phyloP scores from a whole-genome alignment of 2,329 filamentous ascomycete species.

The Trichophyton benhamiae region DNA sequence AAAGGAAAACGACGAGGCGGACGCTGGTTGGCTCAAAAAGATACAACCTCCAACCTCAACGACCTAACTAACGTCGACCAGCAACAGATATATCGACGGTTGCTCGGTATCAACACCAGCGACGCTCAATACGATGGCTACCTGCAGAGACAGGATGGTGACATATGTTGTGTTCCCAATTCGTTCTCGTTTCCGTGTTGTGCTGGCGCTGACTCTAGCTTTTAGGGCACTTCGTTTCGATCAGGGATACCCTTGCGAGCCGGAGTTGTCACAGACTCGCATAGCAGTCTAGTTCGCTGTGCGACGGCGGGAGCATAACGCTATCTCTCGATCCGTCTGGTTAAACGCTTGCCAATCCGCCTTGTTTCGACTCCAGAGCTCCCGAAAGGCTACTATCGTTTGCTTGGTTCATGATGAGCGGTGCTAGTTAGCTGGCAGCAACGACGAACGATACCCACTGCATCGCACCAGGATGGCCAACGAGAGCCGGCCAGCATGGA shows the following conservation, averaged over 20 bases:
- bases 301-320: not conserved
- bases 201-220: not conserved
- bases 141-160: not conserved
- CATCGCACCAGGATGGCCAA: not conserved
- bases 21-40: not conserved
- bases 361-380: not conserved
- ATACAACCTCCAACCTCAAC: not conserved
- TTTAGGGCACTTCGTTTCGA: not conserved
- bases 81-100: not conserved
- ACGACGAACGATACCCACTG: not conserved
- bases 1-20: too few relatives aligned
- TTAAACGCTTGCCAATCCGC: not conserved
- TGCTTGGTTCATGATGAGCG: not conserved
- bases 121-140: not conserved
- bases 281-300: not conserved
- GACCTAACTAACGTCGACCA: not conserved
- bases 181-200: slow-evolving; percentile 1
- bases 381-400: not conserved
- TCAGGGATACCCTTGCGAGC: not conserved
- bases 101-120: not conserved
- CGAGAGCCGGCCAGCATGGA: not conserved
- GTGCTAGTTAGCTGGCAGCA: not conserved
- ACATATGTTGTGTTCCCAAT: not conserved
- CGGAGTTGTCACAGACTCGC: not conserved
- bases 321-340: not conserved